phyloP scores from a whole-genome alignment of 2,329 filamentous ascomycete genomes.

The Blastomyces parvus region DNA sequence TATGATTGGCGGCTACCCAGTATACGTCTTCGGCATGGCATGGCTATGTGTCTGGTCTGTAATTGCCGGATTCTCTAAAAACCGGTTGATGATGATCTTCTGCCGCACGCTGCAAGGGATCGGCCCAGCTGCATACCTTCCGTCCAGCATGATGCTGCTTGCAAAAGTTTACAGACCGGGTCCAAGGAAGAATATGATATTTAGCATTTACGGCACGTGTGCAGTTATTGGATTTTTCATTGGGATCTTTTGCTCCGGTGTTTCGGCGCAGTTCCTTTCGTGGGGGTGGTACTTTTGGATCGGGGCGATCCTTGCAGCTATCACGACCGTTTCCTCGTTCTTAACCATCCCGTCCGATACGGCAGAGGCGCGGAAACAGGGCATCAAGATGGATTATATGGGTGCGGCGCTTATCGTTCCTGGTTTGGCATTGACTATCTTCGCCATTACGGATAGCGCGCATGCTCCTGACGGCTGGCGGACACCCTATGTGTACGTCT shows the following conservation, averaged over 20 bases:
- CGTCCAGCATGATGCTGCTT: constrained; percentile 57
- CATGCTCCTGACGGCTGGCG: constrained; percentile 60
- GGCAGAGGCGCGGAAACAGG: constrained; percentile 26
- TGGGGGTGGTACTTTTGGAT: constrained; percentile 65
- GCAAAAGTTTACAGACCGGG: constrained; percentile 58
- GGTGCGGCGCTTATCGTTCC: constrained; percentile 53
- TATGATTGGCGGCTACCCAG: constrained; percentile 54
- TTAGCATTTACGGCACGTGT: constrained; percentile 48
- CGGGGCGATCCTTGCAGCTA: constrained; percentile 44
- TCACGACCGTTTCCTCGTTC: constrained; percentile 39
- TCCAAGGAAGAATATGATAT: constrained; percentile 59
- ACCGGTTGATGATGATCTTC: constrained; percentile 60
- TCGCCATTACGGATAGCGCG: constrained; percentile 62
- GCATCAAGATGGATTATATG: constrained; percentile 59
- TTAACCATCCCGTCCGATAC: constrained; percentile 44
- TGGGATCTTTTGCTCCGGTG: constrained; percentile 57
- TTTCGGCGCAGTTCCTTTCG: constrained; percentile 44
- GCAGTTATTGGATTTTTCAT: constrained; percentile 42
- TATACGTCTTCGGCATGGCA: constrained; percentile 53
- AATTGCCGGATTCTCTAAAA: constrained; percentile 58
- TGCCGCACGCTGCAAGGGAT: constrained; percentile 66
- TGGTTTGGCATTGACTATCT: constrained; percentile 61
- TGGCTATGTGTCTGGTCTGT: constrained; percentile 62
- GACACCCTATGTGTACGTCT: constrained; percentile 62
- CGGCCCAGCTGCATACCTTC: constrained; percentile 62